These are phyloP conservation scores for Yamadazyma dushanensis DNA, from an alignment of 1,139 yeast genomes.

Conservation along the genomic window DNA sequence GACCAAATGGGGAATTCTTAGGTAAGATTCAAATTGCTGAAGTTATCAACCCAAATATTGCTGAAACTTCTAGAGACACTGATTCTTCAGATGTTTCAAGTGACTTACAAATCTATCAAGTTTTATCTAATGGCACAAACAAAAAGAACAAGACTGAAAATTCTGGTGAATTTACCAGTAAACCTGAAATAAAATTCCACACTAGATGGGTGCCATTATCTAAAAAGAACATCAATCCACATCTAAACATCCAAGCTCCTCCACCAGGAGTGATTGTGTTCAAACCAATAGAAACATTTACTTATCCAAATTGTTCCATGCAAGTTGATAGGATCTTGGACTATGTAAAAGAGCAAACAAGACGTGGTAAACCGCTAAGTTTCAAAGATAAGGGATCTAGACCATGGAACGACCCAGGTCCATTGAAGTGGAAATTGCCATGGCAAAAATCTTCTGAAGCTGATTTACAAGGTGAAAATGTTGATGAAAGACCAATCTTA, in stretches of 20 bases:
- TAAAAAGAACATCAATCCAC: slow-evolving; percentile 56
- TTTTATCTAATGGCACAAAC: slow-evolving; percentile 31
- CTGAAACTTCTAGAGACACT: slow-evolving; percentile 13
- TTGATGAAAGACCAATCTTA: slow-evolving; percentile 63
- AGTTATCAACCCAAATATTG: slow-evolving; percentile 57
- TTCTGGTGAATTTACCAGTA: slow-evolving; percentile 25
- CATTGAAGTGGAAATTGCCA: slow-evolving; percentile 41
- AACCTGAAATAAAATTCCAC: slow-evolving; percentile 48
- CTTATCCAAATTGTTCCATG: slow-evolving; percentile 76
- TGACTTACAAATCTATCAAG: slow-evolving; percentile 43
- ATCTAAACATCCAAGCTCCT: slow-evolving; percentile 65
- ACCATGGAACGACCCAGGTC: slow-evolving; percentile 94
- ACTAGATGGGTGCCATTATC: slow-evolving; percentile 81
- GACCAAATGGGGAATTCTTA: slow-evolving; percentile 79
- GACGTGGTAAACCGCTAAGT: slow-evolving; percentile 54
- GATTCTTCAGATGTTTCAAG: slow-evolving; percentile 16
- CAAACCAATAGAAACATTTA: slow-evolving; percentile 77
- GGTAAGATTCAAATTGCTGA: slow-evolving; percentile 76
- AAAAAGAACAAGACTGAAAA: slow-evolving; percentile 18
- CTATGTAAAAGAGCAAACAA: slow-evolving; percentile 61
- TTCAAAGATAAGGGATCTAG: slow-evolving; percentile 60
- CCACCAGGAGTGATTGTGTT: slow-evolving; percentile 91
- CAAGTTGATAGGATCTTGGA: slow-evolving; percentile 73
- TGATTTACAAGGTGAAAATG: slow-evolving; percentile 11
- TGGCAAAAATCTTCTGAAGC: slow-evolving; percentile 23